Evolutionary conservation across 2,329 filamentous ascomycete genomes (phyloP), one percentile per base, ranked within the genome.

Genomic region (Hyphodiscus sp.): DNA sequence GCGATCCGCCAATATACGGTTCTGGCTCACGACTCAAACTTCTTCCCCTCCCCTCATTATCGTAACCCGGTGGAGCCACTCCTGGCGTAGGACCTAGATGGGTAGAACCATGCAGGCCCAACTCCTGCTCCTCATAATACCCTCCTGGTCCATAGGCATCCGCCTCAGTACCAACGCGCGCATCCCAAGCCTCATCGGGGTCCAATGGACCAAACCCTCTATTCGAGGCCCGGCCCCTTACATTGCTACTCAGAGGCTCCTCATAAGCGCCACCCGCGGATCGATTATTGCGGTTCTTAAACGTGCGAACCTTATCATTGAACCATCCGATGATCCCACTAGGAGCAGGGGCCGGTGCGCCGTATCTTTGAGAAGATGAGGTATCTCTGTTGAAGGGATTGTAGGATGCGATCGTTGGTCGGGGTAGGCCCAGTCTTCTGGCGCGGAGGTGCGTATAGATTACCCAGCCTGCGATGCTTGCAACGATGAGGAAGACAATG

Each of bases 131-230:
- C 67, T 92, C 89, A 69, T 89, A 89, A 47, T 89, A 89, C 47
- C 78, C 78, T 20, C 75, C 74, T 1, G 74, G 72, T 1, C 80
- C 80, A 67, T 85, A 83, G 13, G 71, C 73, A 65, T 86, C 83
- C 18, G 85, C 81, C 69, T 91, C 88, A 62, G 83, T 77, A 54
- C 87, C 87, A 4, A 95, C 88, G 55, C 87, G 77, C 58, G 87
- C 73, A 71, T 94, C 89, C 90, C 90, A 95, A 1, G 89, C 88
- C 65, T 91, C 88, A 67, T 95, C 89, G 1, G 87, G 87, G 65
- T 94, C 89, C 45, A 90, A 77, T 3, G 83, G 76, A 1, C 84
- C 82, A 68, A 87, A 85, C 20, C 82, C 82, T 51, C 80, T 71
- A 51, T 76, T 75, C 52, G 74, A 72, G 45, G 73, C 72, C 33